Evolutionary conservation across 1,139 yeast species (phyloP), one percentile per base, ranked within the genome.

Genomic region (Yamadazyma diddensiae): DNA sequence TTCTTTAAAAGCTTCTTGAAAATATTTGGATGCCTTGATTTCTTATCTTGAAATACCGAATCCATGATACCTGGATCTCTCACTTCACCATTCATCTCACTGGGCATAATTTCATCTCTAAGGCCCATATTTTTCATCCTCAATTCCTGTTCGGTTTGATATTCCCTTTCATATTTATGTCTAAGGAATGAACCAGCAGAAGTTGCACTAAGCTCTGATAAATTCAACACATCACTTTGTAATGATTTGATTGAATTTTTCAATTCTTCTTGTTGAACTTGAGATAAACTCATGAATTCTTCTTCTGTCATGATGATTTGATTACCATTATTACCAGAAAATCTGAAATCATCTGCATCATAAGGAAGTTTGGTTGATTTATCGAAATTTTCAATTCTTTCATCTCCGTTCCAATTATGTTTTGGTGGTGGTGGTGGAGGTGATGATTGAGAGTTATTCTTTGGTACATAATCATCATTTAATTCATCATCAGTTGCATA

Each of bases 101-200:
- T 41, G 5, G 47, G 31, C 11, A 22, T 21, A 6, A 17, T 47
- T 5, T 26, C 28, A 13, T 54, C 57, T 15, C 45, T 39, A 6
- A 58, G 33, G 4, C 52, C 36, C 29, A 60, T 28, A 5, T 45
- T 43, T 16, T 47, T 46, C 50, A 55, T 39, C 30, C 50, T 46
- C 5, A 43, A 40, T 39, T 47, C 66, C 31, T 49, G 51, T 16
- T 44, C 46, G 5, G 34, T 32, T 15, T 33, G 37, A 23, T 50
- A 51, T 38, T 61, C 66, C 44, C 65, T 65, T 39, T 78, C 78
- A 52, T 62, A 66, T 48, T 76, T 79, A 51, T 86, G 92, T 48
- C 94, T 73, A 33, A 79, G 77, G 41, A 79, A 78, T 9, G 94
- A 84, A 0, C 94, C 95, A 2, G 95, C 95, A 47, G 94, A 82